Evolutionary conservation across 768 basidiomycete genomes (phyloP), one percentile per base, ranked within the genome.

Genomic region (Basidioascus undulatus): DNA sequence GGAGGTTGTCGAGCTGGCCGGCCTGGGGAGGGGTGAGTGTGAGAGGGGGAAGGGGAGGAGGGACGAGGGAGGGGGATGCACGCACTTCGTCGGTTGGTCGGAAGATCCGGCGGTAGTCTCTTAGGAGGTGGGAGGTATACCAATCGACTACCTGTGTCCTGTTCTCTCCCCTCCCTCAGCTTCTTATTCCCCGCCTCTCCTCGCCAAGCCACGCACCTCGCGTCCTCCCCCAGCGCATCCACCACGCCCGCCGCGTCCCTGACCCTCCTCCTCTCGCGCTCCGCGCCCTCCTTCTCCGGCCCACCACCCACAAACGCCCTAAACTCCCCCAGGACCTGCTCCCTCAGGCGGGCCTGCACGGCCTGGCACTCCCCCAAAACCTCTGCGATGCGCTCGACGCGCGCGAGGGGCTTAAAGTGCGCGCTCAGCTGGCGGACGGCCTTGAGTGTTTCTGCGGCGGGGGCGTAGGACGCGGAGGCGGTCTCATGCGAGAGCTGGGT

Each of bases 41-140:
- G 32, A n/a, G 38, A 19, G 31, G 6, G n/a, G 4, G 26, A 35
- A 24, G 16, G 30, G n/a, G n/a, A n/a, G n/a, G n/a, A n/a, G n/a
- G n/a, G n/a, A n/a, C n/a, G n/a, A 23, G 12, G 25, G 12, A 12
- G 32, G 16, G 27, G 12, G n/a, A 18, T 24, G 32, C 20, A 35
- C 50, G 16, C 21, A 59, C 84, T 58, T 96, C 92, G 47, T 92
- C 86, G 5, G 74, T 74, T 6, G 79, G 71, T 37, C 79, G 72
- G 61, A 98, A 96, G 54, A 98, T 87, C 18, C 86, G 75, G 10
- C 86, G 74, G 55, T 96, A 98, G 55, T 96, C 92, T 54, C 83
- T 82, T 20, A 98, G 66, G 49, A 92, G 82, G 13, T 87, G 66
- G 9, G 76, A 71, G 18, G 82, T 74, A 51, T 92, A 92, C 39